A percentile compares a stretch with the other conserved stretches of the same genome.
These are phyloP conservation scores for Rhynchosporium graminicola DNA, from an alignment of 2,329 filamentous ascomycete species.

Conservation along the genomic window DNA sequence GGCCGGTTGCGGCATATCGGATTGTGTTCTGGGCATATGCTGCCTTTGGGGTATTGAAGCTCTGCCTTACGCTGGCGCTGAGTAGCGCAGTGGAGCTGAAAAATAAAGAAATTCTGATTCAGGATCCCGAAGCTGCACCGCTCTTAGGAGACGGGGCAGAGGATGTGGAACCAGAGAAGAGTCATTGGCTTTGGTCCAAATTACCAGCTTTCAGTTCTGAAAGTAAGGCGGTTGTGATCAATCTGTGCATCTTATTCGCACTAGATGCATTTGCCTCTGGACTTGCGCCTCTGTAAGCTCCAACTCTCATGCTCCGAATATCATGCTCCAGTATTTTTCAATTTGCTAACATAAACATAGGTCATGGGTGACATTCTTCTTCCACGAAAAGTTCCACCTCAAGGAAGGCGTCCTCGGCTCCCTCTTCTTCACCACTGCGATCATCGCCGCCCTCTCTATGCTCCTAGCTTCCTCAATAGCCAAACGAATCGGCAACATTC, in stretches of 20 bases:
- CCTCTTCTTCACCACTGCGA: conserved; percentile 55
- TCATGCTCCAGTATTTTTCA: conserved; percentile 34
- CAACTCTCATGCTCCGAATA: conserved; percentile 34
- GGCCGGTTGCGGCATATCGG: conserved; percentile 51
- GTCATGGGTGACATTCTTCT: conserved; percentile 60
- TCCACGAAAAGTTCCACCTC: conserved; percentile 50
- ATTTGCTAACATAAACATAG: conserved; percentile 47
- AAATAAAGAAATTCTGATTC: conserved; percentile 39
- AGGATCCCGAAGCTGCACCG: conserved; percentile 36
- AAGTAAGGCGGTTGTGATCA: conserved; percentile 56
- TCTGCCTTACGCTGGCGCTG: conserved; percentile 52
- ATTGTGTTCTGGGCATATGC: conserved; percentile 60
- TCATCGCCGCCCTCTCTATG: conserved; percentile 54
- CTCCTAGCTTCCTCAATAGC: conserved; percentile 56
- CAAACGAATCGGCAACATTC: conserved; percentile 61
- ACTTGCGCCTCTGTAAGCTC: conserved; percentile 60
- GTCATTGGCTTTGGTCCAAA: conserved; percentile 39
- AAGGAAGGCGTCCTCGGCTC: conserved; percentile 53
- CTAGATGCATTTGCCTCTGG: conserved; percentile 72
- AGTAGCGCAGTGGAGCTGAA: conserved; percentile 45
- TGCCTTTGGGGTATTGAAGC: conserved; percentile 56
- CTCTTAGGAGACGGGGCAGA: conserved; percentile 33
- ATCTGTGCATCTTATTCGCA: conserved; percentile 67
- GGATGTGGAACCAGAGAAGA: conserved; percentile 31
- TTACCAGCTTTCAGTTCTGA: conserved; percentile 59